Base-by-base conservation (phyloP, 1,139 yeast genomes). In the Hansenula lynferdii region DNA sequence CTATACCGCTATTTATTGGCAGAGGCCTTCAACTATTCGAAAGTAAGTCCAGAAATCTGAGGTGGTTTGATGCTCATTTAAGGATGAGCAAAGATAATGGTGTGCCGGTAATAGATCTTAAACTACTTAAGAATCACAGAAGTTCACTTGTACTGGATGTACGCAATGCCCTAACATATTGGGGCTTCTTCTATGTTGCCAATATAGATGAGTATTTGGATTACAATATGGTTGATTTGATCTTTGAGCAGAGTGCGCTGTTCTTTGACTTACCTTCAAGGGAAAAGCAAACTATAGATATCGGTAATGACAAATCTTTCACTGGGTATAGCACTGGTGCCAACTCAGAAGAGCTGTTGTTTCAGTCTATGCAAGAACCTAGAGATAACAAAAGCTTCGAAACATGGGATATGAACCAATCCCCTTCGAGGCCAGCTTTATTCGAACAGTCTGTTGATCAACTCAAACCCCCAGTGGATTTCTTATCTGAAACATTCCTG, bases 281-380 rank as follows among this genome's bases (percentile, higher is more conserved):
- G 4, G 71, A 66, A 41, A 79, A 79, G 54, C 50, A 61, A 37
- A 59, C 58, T 15, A 60, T 77, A 35, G 74, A 70, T 34, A 80
- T 80, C 81, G 63, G 67, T 28, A 64, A 76, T 35, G 74, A 77
- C 29, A 77, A 75, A 12, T 82, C 80, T 49, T 79, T 80, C 51
- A 61, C 78, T 35, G 87, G 87, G 0, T 80, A 12, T 27, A 14
- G 17, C 12, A 8, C 25, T 5, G 12, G 6, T 6, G 5, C 12
- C 25, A 23, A 23, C 12, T 7, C 9, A 17, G 10, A 17, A 4
- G n/a, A 7, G 8, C 12, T 3, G 28, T 30, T 42, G 83, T 75
- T 4, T 67, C 77, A 1, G 75, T 12, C 26, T n/a, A n/a, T n/a
- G 5, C 26, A 24, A 5, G 12, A 24, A 12, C 15, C 26, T 12